Percentiles rank a stretch among this genome's conserved stretches.
Conservation (phyloP, 1,284 basidiomycete species). For the Trichosporon asahii region DNA sequence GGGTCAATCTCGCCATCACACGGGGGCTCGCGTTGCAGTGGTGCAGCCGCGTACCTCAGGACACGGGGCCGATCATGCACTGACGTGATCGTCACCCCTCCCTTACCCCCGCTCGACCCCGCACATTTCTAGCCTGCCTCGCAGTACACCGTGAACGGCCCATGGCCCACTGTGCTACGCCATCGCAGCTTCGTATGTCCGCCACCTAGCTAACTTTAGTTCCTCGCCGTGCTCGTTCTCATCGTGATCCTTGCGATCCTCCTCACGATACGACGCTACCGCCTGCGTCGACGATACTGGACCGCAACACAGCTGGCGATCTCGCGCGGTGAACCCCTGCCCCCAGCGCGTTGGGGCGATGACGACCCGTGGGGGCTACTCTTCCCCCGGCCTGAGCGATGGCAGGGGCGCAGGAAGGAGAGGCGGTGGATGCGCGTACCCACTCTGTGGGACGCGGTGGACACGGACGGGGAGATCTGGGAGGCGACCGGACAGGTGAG, state of each 20-base stretch:
- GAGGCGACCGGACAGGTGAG: slow-evolving; percentile 5
- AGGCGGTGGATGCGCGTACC: slow-evolving; percentile 33
- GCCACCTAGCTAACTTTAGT: slow-evolving; percentile 23
- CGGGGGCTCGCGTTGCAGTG: not conserved
- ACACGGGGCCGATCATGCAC: not conserved
- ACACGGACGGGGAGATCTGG: not conserved
- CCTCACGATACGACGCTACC: slow-evolving; percentile 34
- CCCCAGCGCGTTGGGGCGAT: slow-evolving; percentile 15
- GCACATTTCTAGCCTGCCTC: no score
- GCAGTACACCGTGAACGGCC: no score
- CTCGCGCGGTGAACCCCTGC: slow-evolving; percentile 37
- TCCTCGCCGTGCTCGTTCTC: slow-evolving; percentile 43
- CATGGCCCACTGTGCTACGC: no score
- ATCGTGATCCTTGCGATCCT: slow-evolving; percentile 36
- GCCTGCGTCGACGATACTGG: slow-evolving; percentile 39
- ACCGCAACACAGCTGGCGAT: slow-evolving; percentile 41
- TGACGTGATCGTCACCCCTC: not conserved
- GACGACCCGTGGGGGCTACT: slow-evolving; percentile 11
- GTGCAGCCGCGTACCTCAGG: not conserved
- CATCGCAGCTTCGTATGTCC: no score
- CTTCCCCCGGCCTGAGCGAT: not conserved
- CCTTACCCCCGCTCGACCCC: no score
- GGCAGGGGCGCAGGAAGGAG: slow-evolving; percentile 6
- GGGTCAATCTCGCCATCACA: not conserved
- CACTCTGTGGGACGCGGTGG: slow-evolving; percentile 26